Base-by-base conservation (phyloP, 805 yeast species). In the Monosporozyma servazzii region DNA sequence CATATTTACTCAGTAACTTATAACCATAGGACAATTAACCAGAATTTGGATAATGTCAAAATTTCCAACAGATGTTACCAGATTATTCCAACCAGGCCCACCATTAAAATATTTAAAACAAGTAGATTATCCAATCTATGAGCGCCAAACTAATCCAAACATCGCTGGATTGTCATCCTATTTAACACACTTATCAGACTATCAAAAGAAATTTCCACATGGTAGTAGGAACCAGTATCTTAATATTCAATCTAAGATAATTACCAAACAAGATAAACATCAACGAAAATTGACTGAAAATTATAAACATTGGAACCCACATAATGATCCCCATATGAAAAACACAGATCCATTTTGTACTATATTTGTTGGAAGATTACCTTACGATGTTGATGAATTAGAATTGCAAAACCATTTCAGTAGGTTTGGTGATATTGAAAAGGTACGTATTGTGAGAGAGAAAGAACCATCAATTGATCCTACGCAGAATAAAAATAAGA, bases 331-430 rank as follows among this genome's bases (percentile, higher is more conserved):
- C 1, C 75, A 81, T 43, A 71, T 81, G 13, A 65, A 69, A 18
- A 85, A 84, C 1, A 61, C 68, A 1, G 95, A 88, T 61, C 95
- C 96, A 1, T 81, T 76, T 61, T 72, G 74, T 53, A 91, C 97
- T 0, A 73, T 91, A 3, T 88, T 93, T 63, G 75, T 91, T 6
- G 84, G 85, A 0, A 71, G 97, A 49, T 68, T 91, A 45, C 79
- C 79, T 46, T 89, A 84, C 61, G 68, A 70, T 3, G 70, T 78
- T 10, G 77, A 79, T 0, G 96, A 88, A 59, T 65, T 80, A 10
- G 93, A 88, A 47, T 65, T 91, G 30, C 82, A 81, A 39, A 75
- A 76, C 51, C 75, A 71, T 39, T 85, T 88, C 57, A 66, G 75
- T 25, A 73, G 71, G 54, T 88, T 72, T 69, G 98, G 97, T 0